Conservation (phyloP, 768 basidiomycete species). For the Suillus fuscotomentosus region DNA sequence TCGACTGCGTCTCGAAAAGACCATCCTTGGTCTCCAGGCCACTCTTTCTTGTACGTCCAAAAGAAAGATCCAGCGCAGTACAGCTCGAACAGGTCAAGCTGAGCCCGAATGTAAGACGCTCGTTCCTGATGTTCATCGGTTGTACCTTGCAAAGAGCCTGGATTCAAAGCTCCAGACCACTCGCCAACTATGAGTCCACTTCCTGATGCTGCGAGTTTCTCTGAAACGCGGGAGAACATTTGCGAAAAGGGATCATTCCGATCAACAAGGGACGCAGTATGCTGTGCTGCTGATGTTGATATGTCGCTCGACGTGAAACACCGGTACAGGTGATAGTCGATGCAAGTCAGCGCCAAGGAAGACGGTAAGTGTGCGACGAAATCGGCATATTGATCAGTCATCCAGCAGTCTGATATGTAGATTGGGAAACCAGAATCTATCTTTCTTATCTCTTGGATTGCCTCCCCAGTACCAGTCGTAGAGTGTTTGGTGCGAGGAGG, state of each 20-base stretch:
- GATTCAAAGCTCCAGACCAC: slow-evolving; percentile 77
- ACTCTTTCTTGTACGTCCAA: slow-evolving; percentile 80
- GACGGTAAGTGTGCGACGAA: slow-evolving; percentile 42
- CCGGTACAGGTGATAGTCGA: slow-evolving; percentile 85
- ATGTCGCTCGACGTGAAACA: slow-evolving; percentile 69
- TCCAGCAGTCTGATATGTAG: slow-evolving; percentile 78
- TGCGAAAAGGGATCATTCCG: slow-evolving; percentile 36
- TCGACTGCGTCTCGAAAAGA: slow-evolving; percentile 62
- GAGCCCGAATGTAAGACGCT: slow-evolving; percentile 54
- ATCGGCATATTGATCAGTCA: slow-evolving; percentile 58
- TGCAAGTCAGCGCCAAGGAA: slow-evolving; percentile 44
- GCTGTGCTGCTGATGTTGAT: slow-evolving; percentile 49
- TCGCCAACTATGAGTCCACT: slow-evolving; percentile 71
- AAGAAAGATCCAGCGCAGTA: slow-evolving; percentile 76
- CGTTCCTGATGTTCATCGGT: slow-evolving; percentile 41
- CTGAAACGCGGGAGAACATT: slow-evolving; percentile 39
- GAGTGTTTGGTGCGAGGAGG: slow-evolving; percentile 47
- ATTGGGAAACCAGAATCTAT: slow-evolving; percentile 60
- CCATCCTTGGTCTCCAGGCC: slow-evolving; percentile 71
- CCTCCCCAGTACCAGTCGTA: slow-evolving; percentile 62
- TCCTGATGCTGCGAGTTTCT: slow-evolving; percentile 34
- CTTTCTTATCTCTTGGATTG: slow-evolving; percentile 50
- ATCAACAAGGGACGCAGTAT: slow-evolving; percentile 48
- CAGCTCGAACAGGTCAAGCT: slow-evolving; percentile 63
- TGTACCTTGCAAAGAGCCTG: slow-evolving; percentile 52